These are phyloP conservation scores for Pythium insidiosum DNA, from an alignment of 352 stramenopile species.

Conservation along the genomic window DNA sequence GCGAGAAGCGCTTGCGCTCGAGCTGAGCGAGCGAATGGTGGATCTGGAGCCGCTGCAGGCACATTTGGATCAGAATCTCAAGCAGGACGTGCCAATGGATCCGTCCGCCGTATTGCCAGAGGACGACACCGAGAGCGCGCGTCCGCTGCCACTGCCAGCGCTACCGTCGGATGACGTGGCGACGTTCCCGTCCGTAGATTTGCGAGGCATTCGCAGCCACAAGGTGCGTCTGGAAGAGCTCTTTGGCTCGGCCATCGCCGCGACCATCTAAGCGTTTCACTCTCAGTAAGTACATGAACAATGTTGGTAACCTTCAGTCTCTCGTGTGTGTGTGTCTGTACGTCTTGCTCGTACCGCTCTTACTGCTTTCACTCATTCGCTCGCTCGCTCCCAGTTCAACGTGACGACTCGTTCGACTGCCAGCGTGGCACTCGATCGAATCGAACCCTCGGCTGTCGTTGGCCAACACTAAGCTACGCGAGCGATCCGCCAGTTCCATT, in stretches of 20 bases:
- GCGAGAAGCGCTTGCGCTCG: constrained; percentile 18
- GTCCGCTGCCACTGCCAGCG: constrained; percentile 5
- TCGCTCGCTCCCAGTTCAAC: too few relatives aligned
- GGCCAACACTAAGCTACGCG: too few relatives aligned
- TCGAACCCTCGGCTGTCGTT: too few relatives aligned
- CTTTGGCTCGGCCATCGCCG: constrained; percentile 9
- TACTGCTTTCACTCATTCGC: too few relatives aligned
- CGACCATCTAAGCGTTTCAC: constrained; percentile 7
- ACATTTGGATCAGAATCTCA: constrained; percentile 8
- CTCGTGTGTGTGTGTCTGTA: too few relatives aligned
- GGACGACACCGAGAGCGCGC: neutral
- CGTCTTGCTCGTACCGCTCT: too few relatives aligned
- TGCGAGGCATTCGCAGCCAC: constrained; percentile 2
- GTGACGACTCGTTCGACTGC: too few relatives aligned
- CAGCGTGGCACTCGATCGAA: too few relatives aligned
- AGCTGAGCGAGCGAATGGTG: constrained; percentile 16
- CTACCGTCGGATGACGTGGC: constrained; percentile 7
- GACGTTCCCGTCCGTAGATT: constrained; percentile 3
- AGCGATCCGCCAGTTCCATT: too few relatives aligned
- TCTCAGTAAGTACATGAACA: neutral
- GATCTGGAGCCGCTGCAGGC: constrained; percentile 31
- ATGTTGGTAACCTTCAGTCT: neutral
- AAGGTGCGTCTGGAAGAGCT: constrained; percentile 14
- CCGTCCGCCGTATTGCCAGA: constrained; percentile 2
- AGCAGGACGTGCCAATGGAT: too few relatives aligned